These are phyloP conservation scores for Chlorella sp. DNA, from an alignment of 139 green algal species.

Conservation along the genomic window DNA sequence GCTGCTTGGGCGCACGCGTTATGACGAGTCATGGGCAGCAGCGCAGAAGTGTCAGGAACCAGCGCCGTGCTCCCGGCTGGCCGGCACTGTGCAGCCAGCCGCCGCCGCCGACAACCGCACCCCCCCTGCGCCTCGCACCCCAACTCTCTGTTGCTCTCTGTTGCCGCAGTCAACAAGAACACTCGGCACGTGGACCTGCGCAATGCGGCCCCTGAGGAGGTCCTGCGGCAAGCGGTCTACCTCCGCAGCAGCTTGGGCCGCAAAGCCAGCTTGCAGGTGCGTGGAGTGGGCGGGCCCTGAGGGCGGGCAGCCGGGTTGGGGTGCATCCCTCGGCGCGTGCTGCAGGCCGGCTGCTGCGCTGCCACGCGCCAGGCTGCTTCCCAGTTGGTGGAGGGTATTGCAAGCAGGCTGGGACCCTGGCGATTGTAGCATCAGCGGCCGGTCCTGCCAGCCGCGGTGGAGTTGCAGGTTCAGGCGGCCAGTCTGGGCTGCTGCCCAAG, in stretches of 20 bases:
- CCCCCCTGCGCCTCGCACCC: too few relatives aligned
- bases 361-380: neutral
- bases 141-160: neutral
- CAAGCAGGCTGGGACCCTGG: neutral
- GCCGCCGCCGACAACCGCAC: too few relatives aligned
- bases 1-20: too few relatives aligned
- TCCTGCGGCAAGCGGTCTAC: constrained; percentile 44
- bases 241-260: constrained; percentile 46
- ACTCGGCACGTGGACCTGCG: constrained; percentile 38
- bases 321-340: neutral
- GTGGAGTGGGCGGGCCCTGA: too few relatives aligned
- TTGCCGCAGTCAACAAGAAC: constrained; percentile 31
- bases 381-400: neutral
- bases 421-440: too few relatives aligned
- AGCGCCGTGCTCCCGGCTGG: too few relatives aligned
- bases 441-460: neutral
- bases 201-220: constrained; percentile 45
- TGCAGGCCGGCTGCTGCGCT: neutral
- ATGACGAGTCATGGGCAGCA: too few relatives aligned
- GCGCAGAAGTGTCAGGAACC: too few relatives aligned
- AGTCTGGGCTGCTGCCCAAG: too few relatives aligned
- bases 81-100: too few relatives aligned
- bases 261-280: constrained; percentile 35
- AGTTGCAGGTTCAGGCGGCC: too few relatives aligned
- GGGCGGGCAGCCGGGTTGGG: too few relatives aligned